Percentiles rank a stretch among this genome's conserved stretches.
Conservation (phyloP, 2,329 filamentous ascomycete species). For the Trichoderma harzianum region DNA sequence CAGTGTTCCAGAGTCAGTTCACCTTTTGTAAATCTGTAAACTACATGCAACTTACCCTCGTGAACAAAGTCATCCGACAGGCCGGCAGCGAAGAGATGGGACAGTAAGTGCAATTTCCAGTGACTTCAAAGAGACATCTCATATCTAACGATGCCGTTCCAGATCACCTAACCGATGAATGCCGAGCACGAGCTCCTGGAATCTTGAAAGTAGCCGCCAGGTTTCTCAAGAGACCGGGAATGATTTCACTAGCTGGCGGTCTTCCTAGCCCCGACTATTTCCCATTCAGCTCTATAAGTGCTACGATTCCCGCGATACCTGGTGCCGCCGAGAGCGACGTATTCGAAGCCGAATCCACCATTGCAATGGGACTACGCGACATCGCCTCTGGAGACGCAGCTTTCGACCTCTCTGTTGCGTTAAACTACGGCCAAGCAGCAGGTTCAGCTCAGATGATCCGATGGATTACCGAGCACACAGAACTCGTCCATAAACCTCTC, state of each 20-base stretch:
- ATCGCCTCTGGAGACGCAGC: conserved; percentile 17
- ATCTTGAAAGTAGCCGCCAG: conserved; percentile 3
- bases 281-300: neutral
- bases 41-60: neutral
- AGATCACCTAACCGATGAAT: neutral
- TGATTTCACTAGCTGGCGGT: conserved; percentile 1
- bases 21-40: neutral
- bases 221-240: conserved; percentile 8
- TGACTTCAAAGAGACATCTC: conserved; percentile 37
- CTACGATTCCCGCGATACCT: neutral
- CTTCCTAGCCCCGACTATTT: neutral
- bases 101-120: conserved; percentile 51
- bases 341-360: neutral
- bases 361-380: conserved; percentile 8
- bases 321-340: neutral
- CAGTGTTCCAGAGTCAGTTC: neutral
- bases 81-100: conserved; percentile 77
- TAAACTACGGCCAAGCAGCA: conserved; percentile 72
- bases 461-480: conserved; percentile 72
- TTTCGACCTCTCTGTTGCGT: conserved; percentile 45
- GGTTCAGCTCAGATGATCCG: conserved; percentile 69
- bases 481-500: conserved; percentile 68
- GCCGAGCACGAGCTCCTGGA: neutral
- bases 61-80: conserved; percentile 47
- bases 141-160: neutral